Conservation (phyloP, 2,329 filamentous ascomycete species). For the Fusarium torulosum region DNA sequence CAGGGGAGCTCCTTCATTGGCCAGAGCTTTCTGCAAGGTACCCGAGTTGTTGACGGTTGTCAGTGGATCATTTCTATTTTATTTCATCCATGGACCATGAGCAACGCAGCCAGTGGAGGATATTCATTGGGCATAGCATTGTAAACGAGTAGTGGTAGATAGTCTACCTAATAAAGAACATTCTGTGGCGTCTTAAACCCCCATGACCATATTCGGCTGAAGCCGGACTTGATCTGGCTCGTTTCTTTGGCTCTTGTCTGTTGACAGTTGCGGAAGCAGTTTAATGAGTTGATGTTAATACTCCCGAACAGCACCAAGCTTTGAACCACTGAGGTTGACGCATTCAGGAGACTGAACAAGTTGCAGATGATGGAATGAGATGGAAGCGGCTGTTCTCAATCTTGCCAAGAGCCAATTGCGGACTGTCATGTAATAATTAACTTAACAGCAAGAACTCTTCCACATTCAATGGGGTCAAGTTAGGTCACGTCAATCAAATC, state of each 20-base stretch:
- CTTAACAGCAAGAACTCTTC: constrained; percentile 10
- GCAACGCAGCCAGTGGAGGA: no score
- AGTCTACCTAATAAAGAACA: constrained; percentile 7
- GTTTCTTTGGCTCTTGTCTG: constrained; percentile 27
- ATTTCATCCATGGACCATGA: neutral
- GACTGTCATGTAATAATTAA: constrained; percentile 3
- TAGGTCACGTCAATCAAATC: constrained; percentile 10
- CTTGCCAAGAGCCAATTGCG: constrained; percentile 23
- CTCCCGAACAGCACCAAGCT: neutral
- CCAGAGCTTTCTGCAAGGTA: constrained; percentile 42
- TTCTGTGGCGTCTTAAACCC: constrained; percentile 30
- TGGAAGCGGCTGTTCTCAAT: constrained; percentile 14
- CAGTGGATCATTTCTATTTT: constrained; percentile 25
- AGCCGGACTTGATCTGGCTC: constrained; percentile 24
- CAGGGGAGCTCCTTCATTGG: constrained; percentile 26
- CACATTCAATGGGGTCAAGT: neutral
- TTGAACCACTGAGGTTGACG: constrained; percentile 24
- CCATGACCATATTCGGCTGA: constrained; percentile 31
- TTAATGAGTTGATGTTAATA: constrained; percentile 16
- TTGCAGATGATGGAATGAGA: constrained; percentile 18
- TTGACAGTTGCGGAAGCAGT: constrained; percentile 25
- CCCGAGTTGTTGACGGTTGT: constrained; percentile 37
- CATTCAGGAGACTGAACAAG: constrained; percentile 7
- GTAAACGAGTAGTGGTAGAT: constrained; percentile 10
- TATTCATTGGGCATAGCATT: neutral